Base-by-base conservation (phyloP, 1,284 basidiomycete genomes). In the Cryptococcus depauperatus region DNA sequence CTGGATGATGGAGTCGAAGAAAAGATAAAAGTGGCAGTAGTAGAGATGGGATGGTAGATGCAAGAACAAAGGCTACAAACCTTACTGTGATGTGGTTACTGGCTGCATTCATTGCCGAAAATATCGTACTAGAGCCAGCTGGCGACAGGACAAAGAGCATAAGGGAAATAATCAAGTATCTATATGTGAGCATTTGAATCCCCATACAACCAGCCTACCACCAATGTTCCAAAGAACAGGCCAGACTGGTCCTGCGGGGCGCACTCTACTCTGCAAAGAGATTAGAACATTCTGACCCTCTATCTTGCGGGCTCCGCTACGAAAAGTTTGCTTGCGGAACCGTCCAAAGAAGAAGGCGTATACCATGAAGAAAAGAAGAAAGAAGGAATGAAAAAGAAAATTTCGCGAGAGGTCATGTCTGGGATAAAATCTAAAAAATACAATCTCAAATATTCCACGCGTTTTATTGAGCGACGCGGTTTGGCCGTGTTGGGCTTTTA, bases 1-100 rank as follows among this genome's bases (percentile, higher is more conserved):
- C 54, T 61, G 50, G 33, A 34, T 16, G 14, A 25, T n/a, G n/a
- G n/a, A 39, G 49, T 56, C 57, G 61, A 55, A 6, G 35, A 42
- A 60, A 61, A 51, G 63, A 65, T 65, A 55, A 54, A 46, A 55
- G 52, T 60, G 62, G 58, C 22, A 19, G 40, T 22, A 13, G 39
- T 11, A 37, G 14, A 33, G 23, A 22, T 32, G 22, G 16, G 32
- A 32, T 16, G 30, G 43, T n/a, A 18, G 1, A 2, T 9, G 32
- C 7, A 14, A 4, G 2, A 33, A 33, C 8, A n/a, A n/a, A n/a
- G n/a, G n/a, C n/a, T n/a, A n/a, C n/a, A n/a, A n/a, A n/a, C n/a
- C n/a, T n/a, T n/a, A n/a, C n/a, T n/a, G n/a, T n/a, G n/a, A n/a
- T n/a, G n/a, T n/a, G n/a, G n/a, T n/a, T n/a, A n/a, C n/a, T n/a